These are phyloP conservation scores for Pseudopyrenochaeta lycopersici DNA, from an alignment of 2,329 filamentous ascomycete species.

Conservation along the genomic window DNA sequence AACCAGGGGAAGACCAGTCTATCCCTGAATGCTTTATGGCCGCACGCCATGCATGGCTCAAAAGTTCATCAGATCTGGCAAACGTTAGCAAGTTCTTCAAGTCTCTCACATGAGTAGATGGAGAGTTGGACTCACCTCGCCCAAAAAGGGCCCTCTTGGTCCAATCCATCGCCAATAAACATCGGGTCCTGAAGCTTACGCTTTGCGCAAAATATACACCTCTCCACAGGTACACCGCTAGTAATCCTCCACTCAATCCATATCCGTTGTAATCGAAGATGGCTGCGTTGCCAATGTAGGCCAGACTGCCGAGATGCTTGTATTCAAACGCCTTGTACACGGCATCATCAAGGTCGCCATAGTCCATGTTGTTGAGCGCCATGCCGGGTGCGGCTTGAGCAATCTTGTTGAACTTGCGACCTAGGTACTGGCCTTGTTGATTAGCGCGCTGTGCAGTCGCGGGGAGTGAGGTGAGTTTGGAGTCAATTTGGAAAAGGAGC, in stretches of 20 bases:
- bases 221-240: slow-evolving; percentile 96
- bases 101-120: background rate
- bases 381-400: slow-evolving; percentile 80
- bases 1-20: too few relatives aligned
- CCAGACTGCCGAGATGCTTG: slow-evolving; percentile 86
- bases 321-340: slow-evolving; percentile 97
- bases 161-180: slow-evolving; percentile 97
- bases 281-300: slow-evolving; percentile 95
- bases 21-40: too few relatives aligned
- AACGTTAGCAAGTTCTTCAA: background rate
- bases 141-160: slow-evolving; percentile 95
- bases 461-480: slow-evolving; percentile 90
- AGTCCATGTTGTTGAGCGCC: slow-evolving; percentile 78
- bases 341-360: slow-evolving; percentile 90
- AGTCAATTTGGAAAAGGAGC: slow-evolving; percentile 90
- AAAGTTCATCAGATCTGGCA: background rate
- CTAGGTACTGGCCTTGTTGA: slow-evolving; percentile 93
- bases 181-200: slow-evolving; percentile 88
- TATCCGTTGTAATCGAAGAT: slow-evolving; percentile 89
- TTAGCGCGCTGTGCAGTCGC: slow-evolving; percentile 96
- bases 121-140: slow-evolving; percentile 72
- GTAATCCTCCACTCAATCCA: slow-evolving; percentile 80
- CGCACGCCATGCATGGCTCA: background rate
- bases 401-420: slow-evolving; percentile 92
- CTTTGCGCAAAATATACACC: slow-evolving; percentile 98